phyloP scores from a whole-genome alignment of 148 eudicot species.

The Cornus florida region DNA sequence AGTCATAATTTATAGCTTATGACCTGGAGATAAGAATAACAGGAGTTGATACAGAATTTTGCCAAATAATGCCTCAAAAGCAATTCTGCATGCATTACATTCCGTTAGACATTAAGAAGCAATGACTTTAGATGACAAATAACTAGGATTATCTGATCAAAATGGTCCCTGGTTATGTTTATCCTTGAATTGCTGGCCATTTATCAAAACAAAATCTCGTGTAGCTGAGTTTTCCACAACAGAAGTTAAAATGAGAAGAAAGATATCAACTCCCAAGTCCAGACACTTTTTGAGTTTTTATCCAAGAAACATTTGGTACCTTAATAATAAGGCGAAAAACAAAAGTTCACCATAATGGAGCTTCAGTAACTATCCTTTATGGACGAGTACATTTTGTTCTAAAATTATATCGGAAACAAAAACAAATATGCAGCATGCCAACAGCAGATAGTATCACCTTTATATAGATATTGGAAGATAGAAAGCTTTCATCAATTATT shows the following conservation, averaged over 20 bases:
- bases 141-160: too few relatives aligned
- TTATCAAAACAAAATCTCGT: neutral
- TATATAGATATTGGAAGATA: neutral
- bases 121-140: too few relatives aligned
- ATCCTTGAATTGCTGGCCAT: too few relatives aligned
- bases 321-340: neutral
- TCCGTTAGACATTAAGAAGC: neutral
- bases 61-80: neutral
- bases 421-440: neutral
- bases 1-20: neutral
- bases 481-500: slow-evolving; percentile 5
- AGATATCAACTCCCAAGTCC: too few relatives aligned
- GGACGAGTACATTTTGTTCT: neutral
- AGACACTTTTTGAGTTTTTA: too few relatives aligned
- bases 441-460: neutral
- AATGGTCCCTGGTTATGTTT: too few relatives aligned
- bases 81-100: neutral
- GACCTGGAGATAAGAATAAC: neutral
- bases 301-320: too few relatives aligned
- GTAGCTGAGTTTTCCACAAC: neutral
- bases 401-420: neutral
- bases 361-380: neutral
- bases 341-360: neutral
- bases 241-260: too few relatives aligned
- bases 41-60: too few relatives aligned